These are phyloP conservation scores for Penicillium argentinense DNA, from an alignment of 495 filamentous ascomycete species.

Conservation along the genomic window DNA sequence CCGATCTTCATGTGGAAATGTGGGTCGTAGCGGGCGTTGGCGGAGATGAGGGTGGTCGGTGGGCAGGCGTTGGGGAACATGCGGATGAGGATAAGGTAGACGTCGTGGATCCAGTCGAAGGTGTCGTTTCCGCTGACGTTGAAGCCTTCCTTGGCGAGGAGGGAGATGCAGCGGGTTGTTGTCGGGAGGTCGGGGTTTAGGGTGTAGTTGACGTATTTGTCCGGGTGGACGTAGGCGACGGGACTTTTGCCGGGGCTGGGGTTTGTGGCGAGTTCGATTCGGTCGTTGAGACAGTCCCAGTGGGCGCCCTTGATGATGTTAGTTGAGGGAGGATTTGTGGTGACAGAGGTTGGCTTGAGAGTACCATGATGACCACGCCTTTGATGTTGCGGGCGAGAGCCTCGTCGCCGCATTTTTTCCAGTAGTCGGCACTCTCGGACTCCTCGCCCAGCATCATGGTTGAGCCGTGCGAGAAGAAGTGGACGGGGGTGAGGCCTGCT, in stretches of 20 bases:
- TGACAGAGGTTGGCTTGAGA: too few species aligned
- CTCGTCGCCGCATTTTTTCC: constrained; percentile 61
- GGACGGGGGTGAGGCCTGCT: constrained; percentile 50
- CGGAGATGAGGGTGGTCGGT: constrained; percentile 56
- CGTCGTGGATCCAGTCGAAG: constrained; percentile 68
- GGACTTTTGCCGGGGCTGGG: constrained; percentile 54
- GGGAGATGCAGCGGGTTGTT: constrained; percentile 41
- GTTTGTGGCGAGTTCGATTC: constrained; percentile 56
- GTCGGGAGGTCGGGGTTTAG: constrained; percentile 54
- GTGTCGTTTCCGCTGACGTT: constrained; percentile 43
- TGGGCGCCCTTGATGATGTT: constrained; percentile 53
- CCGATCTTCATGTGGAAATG: constrained; percentile 60
- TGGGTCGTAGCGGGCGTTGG: constrained; percentile 60
- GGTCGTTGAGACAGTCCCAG: constrained; percentile 51
- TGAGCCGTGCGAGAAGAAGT: constrained; percentile 68
- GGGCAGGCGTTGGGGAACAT: constrained; percentile 61
- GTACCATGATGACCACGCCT: constrained; percentile 63
- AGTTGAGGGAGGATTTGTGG: background rate
- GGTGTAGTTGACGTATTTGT: constrained; percentile 57
- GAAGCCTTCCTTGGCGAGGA: constrained; percentile 50
- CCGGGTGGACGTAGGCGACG: constrained; percentile 58
- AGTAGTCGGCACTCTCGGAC: constrained; percentile 56
- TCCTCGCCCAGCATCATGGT: constrained; percentile 68
- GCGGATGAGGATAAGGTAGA: constrained; percentile 60
- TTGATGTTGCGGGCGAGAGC: constrained; percentile 55